Base-by-base conservation (phyloP, 352 stramenopile genomes). In the Thraustochytrium sp. region DNA sequence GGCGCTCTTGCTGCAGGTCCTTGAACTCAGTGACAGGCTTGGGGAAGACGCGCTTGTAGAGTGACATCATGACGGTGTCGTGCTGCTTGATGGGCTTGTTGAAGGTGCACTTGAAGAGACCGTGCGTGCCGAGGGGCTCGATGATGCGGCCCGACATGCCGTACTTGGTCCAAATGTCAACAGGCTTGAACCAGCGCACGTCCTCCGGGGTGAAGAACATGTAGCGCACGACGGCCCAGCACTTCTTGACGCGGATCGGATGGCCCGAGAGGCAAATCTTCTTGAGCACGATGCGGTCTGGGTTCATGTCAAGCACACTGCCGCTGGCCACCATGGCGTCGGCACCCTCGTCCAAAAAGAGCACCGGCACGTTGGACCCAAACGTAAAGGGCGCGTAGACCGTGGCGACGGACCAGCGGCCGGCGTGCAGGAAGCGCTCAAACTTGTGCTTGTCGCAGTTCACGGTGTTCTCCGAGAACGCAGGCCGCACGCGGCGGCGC, bases 191-290 rank as follows among this genome's bases (percentile, higher is more conserved):
- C 95, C 95, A 99, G 84, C 90, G 93, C 1, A 98, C 92, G 88
- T 99, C 96, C 82, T 98, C 95, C 4, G 96, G 96, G 88, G 97
- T 96, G 88, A 98, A 96, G 90, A 99, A 99, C 96, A 99, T 99
- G 91, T 98, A 97, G 61, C 98, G 97, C 34, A 99, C 91, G 9
- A 98, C 96, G 29, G 96, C 97, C 87, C 95, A 96, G 76, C 95
- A 93, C 86, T 99, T 98, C 86, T 98, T 97, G n/a, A 98, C 96
- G 82, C 97, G 95, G 11, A 98, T 93, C 18, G 97, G 97, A 77
- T 97, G 98, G n/a, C 97, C 97, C 23, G 96, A 98, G 75, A 99
- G 86, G 23, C 99, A 89, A 53, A 99, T 95, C 75, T 96, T 94
- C 91, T 99, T 99, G 74, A 98, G 90, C 59, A 99, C 92, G 64